phyloP scores from a whole-genome alignment of 1,284 basidiomycete species.

The Naganishia cerealis region DNA sequence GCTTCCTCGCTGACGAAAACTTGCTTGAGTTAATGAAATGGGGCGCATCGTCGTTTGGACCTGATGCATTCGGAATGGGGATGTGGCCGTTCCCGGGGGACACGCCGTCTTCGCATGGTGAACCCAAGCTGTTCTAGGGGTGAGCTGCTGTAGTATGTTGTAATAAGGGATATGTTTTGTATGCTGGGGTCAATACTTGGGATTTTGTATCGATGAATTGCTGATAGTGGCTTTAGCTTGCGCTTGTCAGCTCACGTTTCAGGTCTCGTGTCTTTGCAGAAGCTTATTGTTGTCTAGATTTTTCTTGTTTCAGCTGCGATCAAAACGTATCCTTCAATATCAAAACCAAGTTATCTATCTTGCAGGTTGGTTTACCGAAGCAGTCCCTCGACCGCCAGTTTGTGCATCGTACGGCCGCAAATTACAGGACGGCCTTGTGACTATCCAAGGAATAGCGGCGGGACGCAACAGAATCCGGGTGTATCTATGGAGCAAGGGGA shows the following conservation, averaged over 20 bases:
- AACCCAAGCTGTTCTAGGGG: neutral
- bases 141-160: neutral
- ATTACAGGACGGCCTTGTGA: neutral
- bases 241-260: no score
- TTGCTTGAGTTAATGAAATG: constrained; percentile 23
- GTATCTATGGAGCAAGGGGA: neutral
- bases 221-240: no score
- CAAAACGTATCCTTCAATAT: no score
- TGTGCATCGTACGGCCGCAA: neutral
- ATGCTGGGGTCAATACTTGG: no score
- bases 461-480: neutral
- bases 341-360: no score
- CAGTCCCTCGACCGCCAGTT: neutral
- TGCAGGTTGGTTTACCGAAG: no score
- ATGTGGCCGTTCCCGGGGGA: constrained; percentile 26
- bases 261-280: no score
- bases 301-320: no score
- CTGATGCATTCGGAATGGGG: constrained; percentile 15
- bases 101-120: constrained; percentile 24
- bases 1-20: constrained; percentile 21
- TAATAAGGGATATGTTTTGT: no score
- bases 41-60: constrained; percentile 13
- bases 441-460: neutral
- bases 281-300: no score
- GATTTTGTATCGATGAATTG: no score